Base-by-base conservation (phyloP, 352 stramenopile genomes). In the Saprolegnia parasitica region DNA sequence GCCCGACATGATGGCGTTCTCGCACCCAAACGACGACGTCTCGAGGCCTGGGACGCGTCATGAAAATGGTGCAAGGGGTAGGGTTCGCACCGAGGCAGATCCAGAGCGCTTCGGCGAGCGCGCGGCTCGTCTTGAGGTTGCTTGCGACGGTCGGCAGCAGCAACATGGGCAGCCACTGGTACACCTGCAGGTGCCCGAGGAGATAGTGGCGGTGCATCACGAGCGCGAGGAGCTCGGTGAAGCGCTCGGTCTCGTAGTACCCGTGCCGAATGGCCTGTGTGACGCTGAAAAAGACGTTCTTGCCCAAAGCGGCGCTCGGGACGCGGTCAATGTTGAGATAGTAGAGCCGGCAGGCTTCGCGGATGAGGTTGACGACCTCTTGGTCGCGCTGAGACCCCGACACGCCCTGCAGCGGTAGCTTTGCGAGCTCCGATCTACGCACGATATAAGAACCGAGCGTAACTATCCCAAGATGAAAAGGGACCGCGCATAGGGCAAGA, bases 281-380 rank as follows among this genome's bases (percentile, higher is more conserved):
- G 9, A 67, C 58, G 23, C 35, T 67, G n/a, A 67, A 39, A 67
- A 67, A 67, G 11, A 67, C 40, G 29, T 56, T 54, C 3, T 35
- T 37, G 29, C 58, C 58, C 3, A 67, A 23, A n/a, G n/a, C 13
- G 2, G 42, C 13, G 13, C 35, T 29, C 23, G 58, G 58, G 9
- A 67, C 58, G 24, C 58, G 58, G 42, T 67, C 58, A 32, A 67
- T 67, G 58, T 67, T 67, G 40, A 67, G 35, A 24, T 67, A 67
- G 37, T 67, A 67, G 9, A 67, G 45, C 24, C 58, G 58, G 39
- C 58, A 67, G 21, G 58, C 58, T 39, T 67, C 58, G n/a, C 58
- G 58, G 16, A 67, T 40, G 23, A 67, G 40, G 32, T 67, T 67
- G n/a, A 67, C 40, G 42, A 67, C 26, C 32, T 67, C 58, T 56